phyloP scores from a whole-genome alignment of 352 stramenopile species.

The Globisporangium cystogenes region DNA sequence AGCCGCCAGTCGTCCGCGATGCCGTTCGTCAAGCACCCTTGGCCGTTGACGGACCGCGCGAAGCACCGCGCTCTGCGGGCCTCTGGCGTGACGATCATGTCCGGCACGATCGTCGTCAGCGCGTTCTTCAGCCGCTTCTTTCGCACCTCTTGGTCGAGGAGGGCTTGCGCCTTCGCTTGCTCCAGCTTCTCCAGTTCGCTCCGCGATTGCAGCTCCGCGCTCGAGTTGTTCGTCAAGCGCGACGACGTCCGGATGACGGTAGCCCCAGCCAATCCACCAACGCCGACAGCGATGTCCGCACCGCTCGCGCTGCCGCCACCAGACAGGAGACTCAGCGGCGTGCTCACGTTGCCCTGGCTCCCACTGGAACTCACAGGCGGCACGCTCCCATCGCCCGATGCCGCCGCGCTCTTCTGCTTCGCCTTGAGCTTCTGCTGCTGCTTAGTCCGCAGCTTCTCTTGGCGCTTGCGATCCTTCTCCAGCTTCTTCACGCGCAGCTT shows the following conservation, averaged over 20 bases:
- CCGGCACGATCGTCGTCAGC: constrained; percentile 73
- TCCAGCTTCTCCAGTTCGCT: constrained; percentile 82
- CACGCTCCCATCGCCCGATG: constrained; percentile 15
- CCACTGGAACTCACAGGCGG: background rate
- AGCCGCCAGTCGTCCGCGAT: constrained; percentile 54
- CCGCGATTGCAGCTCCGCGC: constrained; percentile 53
- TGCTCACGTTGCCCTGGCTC: constrained; percentile 18
- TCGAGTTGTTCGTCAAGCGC: constrained; percentile 84
- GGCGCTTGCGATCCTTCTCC: constrained; percentile 83
- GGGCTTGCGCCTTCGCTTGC: constrained; percentile 62
- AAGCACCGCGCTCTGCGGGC: constrained; percentile 54
- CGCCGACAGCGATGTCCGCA: constrained; percentile 3
- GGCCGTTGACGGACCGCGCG: constrained; percentile 39
- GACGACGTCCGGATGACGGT: constrained; percentile 69
- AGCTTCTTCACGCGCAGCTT: constrained; percentile 82
- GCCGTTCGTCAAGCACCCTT: constrained; percentile 63
- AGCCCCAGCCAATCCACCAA: constrained; percentile 14
- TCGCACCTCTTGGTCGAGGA: constrained; percentile 75
- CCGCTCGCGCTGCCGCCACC: constrained; percentile 16
- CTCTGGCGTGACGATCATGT: constrained; percentile 70
- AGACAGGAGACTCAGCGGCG: constrained; percentile 32
- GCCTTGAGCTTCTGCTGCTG: constrained; percentile 53
- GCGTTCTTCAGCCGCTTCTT: constrained; percentile 84
- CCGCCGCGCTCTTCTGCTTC: constrained; percentile 28
- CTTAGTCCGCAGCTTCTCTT: constrained; percentile 77